Evolutionary conservation across 495 filamentous ascomycete genomes (phyloP).

Genomic region (Penicillium lagena): DNA sequence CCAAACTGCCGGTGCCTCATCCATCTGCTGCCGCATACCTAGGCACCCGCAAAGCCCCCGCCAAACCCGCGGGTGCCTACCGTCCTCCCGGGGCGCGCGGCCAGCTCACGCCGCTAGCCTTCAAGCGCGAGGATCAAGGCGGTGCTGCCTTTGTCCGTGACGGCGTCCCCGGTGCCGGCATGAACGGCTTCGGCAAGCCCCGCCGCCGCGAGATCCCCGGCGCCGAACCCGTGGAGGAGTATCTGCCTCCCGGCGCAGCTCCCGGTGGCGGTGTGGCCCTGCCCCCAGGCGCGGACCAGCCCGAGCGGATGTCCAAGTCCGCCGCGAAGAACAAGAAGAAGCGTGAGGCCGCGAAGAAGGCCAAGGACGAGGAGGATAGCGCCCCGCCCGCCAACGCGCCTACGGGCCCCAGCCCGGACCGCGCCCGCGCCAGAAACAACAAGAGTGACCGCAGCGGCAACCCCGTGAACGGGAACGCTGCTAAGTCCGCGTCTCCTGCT

Average conservation of each 20-base stretch:
- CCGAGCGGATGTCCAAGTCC: constrained; percentile 73
- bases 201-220: constrained; percentile 71
- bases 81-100: constrained; percentile 94
- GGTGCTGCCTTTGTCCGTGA: constrained; percentile 84
- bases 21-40: constrained; percentile 78
- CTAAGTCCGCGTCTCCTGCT: constrained; percentile 8
- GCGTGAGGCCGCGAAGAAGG: constrained; percentile 83
- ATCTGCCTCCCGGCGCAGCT: constrained; percentile 58
- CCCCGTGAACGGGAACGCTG: constrained; percentile 16
- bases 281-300: constrained; percentile 46
- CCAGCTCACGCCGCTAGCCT: constrained; percentile 78
- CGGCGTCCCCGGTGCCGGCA: constrained; percentile 54
- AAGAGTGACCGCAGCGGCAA: constrained; percentile 18
- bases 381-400: constrained; percentile 56
- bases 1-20: constrained; percentile 74
- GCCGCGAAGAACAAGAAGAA: constrained; percentile 99
- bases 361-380: constrained; percentile 57
- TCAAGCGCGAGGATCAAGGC: constrained; percentile 96
- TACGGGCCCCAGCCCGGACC: constrained; percentile 38
- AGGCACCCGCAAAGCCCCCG: constrained; percentile 79
- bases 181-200: constrained; percentile 76
- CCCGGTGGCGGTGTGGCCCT: constrained; percentile 66
- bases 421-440: constrained; percentile 31
- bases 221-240: constrained; percentile 57
- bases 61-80: constrained; percentile 92